A percentile compares a stretch with the other conserved stretches of the same genome.
Conservation (phyloP, 2,329 filamentous ascomycete genomes). For the Colletotrichum camelliae region DNA sequence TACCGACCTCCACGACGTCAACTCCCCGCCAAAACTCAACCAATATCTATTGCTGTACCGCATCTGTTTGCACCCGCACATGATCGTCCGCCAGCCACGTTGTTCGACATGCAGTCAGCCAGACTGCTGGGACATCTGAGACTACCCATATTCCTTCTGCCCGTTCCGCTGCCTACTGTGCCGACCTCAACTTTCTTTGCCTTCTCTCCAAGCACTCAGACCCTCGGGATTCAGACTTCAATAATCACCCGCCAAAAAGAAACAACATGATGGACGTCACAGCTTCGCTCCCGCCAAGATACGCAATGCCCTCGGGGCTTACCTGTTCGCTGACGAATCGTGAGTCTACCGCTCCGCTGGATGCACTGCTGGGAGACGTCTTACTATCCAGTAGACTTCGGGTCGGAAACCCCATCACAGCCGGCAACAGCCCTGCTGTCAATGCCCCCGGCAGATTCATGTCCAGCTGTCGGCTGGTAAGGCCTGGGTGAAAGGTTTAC, state of each 20-base stretch:
- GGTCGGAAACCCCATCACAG: neutral
- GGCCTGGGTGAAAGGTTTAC: neutral
- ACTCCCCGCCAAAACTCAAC: neutral
- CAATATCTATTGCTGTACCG: neutral
- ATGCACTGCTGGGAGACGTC: neutral
- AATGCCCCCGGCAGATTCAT: neutral
- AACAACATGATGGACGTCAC: neutral
- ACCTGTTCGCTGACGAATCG: neutral
- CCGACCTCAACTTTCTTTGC: neutral
- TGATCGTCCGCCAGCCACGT: neutral
- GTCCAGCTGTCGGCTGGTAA: neutral
- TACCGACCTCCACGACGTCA: neutral
- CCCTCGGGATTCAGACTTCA: neutral
- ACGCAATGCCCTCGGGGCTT: neutral
- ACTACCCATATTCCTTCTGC: neutral
- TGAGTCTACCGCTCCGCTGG: neutral
- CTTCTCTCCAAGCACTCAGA: neutral
- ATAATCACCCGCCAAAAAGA: neutral
- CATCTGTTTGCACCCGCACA: neutral
- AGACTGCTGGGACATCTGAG: neutral
- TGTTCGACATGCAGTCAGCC: neutral
- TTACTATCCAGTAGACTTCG: neutral
- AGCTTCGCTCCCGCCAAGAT: neutral
- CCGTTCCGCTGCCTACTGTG: neutral
- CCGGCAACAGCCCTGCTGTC: slow-evolving; percentile 1